phyloP scores from a whole-genome alignment of 2,329 filamentous ascomycete genomes.

The Nemania sp. region DNA sequence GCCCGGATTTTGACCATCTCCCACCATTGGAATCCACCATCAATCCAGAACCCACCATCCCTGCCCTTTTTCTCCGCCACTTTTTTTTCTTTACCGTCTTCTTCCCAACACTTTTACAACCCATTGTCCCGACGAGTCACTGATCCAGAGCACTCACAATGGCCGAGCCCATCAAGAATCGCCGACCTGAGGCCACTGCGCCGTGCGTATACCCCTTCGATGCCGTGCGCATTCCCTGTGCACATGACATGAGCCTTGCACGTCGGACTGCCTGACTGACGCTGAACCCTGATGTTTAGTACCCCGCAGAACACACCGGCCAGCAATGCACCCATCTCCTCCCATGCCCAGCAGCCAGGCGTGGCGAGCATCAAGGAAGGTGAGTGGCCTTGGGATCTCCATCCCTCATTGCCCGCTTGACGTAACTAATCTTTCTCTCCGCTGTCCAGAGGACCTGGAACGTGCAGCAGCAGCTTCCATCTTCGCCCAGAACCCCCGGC shows the following conservation, averaged over 20 bases:
- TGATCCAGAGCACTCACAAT: constrained; percentile 48
- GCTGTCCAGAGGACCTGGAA: constrained; percentile 79
- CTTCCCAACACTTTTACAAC: constrained; percentile 30
- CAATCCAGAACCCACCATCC: constrained; percentile 32
- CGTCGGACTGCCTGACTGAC: constrained; percentile 36
- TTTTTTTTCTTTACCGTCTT: constrained; percentile 33
- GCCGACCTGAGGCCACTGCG: constrained; percentile 61
- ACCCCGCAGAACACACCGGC: constrained; percentile 98
- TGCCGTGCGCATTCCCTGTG: constrained; percentile 13
- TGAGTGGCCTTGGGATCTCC: constrained; percentile 50
- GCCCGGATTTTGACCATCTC: constrained; percentile 28
- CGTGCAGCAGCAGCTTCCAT: constrained; percentile 85
- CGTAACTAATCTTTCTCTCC: constrained; percentile 30
- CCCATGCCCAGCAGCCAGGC: constrained; percentile 92
- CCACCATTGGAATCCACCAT: constrained; percentile 6
- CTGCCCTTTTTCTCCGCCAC: constrained; percentile 35
- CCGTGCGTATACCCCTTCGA: constrained; percentile 55
- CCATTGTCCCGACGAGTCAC: constrained; percentile 27
- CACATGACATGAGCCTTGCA: constrained; percentile 16
- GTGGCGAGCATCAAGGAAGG: constrained; percentile 97
- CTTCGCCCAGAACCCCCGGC: constrained; percentile 92
- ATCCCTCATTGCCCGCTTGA: not conserved
- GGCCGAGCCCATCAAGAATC: constrained; percentile 68
- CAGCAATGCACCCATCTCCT: constrained; percentile 94
- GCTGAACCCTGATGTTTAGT: constrained; percentile 58